Base-by-base conservation (phyloP, 306 rosid genomes). In the Ammopiptanthus mongolicus region DNA sequence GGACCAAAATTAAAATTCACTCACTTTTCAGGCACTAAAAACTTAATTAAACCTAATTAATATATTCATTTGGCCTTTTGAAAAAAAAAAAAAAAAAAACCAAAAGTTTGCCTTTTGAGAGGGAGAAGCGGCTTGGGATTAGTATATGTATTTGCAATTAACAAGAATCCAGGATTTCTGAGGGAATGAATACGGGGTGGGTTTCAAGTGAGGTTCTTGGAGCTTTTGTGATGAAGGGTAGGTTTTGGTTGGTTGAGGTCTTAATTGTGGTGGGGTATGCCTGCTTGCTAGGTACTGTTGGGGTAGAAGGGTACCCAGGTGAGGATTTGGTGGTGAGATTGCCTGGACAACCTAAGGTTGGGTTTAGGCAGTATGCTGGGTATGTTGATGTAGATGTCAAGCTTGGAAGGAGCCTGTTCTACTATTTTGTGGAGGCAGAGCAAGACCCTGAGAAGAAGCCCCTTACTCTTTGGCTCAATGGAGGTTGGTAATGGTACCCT, bases 381-480 rank as follows among this genome's bases (percentile, higher is more conserved):
- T 89, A 91, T 80, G 87, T 91, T 62, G 93, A 89, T 71, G 86
- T 91, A 0, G 91, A 89, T 81, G 71, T 80, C 57, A 80, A 67
- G 14, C 76, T 80, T 58, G 97, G 97, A 5, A 86, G 89, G 62
- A 91, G 97, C 70, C 60, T 91, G 71, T 91, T 91, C 74, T 91
- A 91, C 78, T 91, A 91, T 56, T 91, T 91, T 74, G 96, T 82
- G 55, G 96, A 89, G 61, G 93, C 96, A 44, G 83, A 88, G 0
- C 53, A 69, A 1, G 80, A 85, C 6, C 81, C 90, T 81, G 53
- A 78, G 17, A 62, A 56, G 9, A 88, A 86, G 52, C 89, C 96
- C 17, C 86, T 91, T 36, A 34, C 89, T 19, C 91, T 91, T 31
- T 91, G 97, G 97, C 97, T 89, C 85, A 89, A 91, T 89, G 97